Evolutionary conservation across 2,329 filamentous ascomycete species (phyloP).

Genomic region (Ambrosiella cleistominuta): DNA sequence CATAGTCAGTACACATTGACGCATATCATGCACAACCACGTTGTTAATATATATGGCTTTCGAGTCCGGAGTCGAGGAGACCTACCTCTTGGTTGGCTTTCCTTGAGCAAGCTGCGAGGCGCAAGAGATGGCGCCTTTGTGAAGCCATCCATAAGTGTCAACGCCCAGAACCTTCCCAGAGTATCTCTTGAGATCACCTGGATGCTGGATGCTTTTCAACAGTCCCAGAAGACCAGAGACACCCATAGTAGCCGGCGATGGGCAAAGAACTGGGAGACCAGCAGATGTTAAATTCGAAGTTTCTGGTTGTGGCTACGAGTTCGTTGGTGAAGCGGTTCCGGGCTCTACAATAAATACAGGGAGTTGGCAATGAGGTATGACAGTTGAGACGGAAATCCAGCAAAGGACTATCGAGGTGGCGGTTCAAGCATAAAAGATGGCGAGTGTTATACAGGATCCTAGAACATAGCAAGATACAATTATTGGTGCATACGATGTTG

Average conservation of each 20-base stretch:
- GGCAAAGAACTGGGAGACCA: not conserved
- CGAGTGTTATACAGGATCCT: too few relatives aligned
- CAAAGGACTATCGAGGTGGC: too few relatives aligned
- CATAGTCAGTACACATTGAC: slow-evolving; percentile 6
- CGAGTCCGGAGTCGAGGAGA: not conserved
- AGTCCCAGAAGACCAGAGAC: slow-evolving; percentile 49
- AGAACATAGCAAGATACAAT: too few relatives aligned
- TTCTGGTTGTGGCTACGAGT: not conserved
- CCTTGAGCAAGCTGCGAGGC: slow-evolving; percentile 78
- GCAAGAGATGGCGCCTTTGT: slow-evolving; percentile 79
- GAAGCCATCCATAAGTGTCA: slow-evolving; percentile 95
- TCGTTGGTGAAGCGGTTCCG: not conserved
- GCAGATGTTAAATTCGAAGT: not conserved
- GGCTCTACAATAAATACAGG: too few relatives aligned
- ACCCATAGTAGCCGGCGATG: slow-evolving; percentile 12
- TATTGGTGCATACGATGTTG: too few relatives aligned
- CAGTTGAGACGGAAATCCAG: too few relatives aligned
- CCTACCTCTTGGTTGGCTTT: slow-evolving; percentile 73
- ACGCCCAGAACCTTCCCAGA: slow-evolving; percentile 79
- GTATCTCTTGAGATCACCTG: slow-evolving; percentile 72
- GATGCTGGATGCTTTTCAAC: slow-evolving; percentile 90
- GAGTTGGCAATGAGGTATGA: too few relatives aligned
- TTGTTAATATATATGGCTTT: not conserved
- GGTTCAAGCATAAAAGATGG: too few relatives aligned
- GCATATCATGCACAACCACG: not conserved